These are phyloP conservation scores for Fraxinus dipetala DNA, from an alignment of 305 asterid genomes.

Conservation along the genomic window DNA sequence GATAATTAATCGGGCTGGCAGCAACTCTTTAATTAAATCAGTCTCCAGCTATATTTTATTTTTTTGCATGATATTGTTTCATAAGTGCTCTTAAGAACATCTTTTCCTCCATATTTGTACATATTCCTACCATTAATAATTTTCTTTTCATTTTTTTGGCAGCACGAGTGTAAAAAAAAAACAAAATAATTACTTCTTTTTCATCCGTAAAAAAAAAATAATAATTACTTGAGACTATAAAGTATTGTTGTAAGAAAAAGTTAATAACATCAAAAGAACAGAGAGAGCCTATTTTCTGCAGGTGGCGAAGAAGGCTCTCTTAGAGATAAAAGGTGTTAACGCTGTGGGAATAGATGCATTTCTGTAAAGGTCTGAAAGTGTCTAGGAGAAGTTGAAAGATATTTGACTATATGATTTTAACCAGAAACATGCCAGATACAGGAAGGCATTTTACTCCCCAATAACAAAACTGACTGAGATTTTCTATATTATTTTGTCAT, in stretches of 20 bases:
- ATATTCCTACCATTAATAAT: background rate
- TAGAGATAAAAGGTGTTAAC: background rate
- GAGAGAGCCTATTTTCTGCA: background rate
- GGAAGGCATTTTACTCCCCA: background rate
- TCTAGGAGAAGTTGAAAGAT: background rate
- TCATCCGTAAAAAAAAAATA: no score
- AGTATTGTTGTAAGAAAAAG: background rate
- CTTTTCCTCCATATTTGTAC: background rate
- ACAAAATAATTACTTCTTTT: background rate
- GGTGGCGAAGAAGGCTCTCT: background rate
- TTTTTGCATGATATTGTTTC: background rate
- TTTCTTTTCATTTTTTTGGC: background rate
- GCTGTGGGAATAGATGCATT: background rate
- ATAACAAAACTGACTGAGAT: background rate
- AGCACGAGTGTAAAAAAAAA: background rate
- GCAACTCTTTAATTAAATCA: background rate
- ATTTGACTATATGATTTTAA: background rate
- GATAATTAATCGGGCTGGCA: background rate
- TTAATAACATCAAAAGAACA: background rate
- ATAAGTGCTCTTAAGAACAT: background rate
- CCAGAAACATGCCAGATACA: background rate
- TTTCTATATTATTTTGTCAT: background rate
- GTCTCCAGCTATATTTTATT: background rate
- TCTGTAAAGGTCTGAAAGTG: background rate
- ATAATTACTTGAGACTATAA: background rate